Evolutionary conservation across 2,329 filamentous ascomycete genomes (phyloP).

Genomic region (Lasiodiplodia sp.): DNA sequence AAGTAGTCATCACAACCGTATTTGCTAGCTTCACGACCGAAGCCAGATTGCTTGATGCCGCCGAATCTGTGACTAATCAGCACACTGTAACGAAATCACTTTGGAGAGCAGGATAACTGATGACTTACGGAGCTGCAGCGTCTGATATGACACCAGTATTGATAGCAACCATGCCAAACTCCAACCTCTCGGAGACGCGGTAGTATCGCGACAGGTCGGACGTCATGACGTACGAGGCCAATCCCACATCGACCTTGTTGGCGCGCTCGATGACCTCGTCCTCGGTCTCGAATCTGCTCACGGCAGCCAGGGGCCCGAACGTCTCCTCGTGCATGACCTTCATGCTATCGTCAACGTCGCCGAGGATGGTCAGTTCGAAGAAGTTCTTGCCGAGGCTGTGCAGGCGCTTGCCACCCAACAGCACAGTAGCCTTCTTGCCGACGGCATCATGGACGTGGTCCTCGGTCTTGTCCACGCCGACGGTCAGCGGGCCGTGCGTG

Average conservation of each 20-base stretch:
- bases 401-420: background rate
- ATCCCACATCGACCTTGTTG: constrained; percentile 48
- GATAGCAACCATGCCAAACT: constrained; percentile 44
- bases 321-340: constrained; percentile 48
- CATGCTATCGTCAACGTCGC: constrained; percentile 42
- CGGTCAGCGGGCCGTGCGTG: background rate
- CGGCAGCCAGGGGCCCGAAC: constrained; percentile 47
- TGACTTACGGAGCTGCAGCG: background rate
- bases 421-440: background rate
- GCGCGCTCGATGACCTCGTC: constrained; percentile 47
- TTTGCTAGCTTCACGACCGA: constrained; percentile 2
- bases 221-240: constrained; percentile 50
- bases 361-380: constrained; percentile 39
- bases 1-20: background rate
- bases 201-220: constrained; percentile 47
- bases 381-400: background rate
- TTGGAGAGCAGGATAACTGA: background rate
- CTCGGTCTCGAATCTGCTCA: constrained; percentile 47
- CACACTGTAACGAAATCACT: background rate
- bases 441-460: constrained; percentile 27
- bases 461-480: background rate
- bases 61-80: background rate
- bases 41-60: background rate
- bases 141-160: constrained; percentile 33
- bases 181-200: constrained; percentile 39